Evolutionary conservation across 495 filamentous ascomycete species (phyloP), one percentile per base, ranked within the genome.

Genomic region (Penicillium cataractarum): DNA sequence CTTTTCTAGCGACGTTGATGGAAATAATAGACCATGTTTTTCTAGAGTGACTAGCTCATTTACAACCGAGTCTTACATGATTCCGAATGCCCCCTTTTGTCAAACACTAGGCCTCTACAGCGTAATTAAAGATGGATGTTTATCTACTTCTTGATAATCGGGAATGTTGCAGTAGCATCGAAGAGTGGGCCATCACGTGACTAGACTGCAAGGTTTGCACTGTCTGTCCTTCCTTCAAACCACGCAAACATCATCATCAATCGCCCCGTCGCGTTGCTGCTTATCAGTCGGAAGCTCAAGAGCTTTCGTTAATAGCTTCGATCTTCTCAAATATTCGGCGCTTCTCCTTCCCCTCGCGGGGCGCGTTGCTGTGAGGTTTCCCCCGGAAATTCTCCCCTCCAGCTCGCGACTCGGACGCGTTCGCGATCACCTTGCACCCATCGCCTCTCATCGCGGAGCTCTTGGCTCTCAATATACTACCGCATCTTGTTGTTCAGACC

Each of bases 171-270:
- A 1, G 35, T 39, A 39, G 49, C 8, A 52, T 13, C 9, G 26
- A 15, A 52, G 49, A 21, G 49, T 24, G 33, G 53, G 6, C 3
- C 12, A 19, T 27, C 63, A 65, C 54, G 48, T 65, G 62, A 50
- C 57, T 13, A 21, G 26, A 33, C 12, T 22, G 55, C 64, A 72
- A 58, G 74, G 78, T 80, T 82, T 82, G 79, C 79, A 82, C 61
- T 79, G 79, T 82, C 77, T 82, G 78, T 64, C 69, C 55, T 65
- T 70, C 61, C 68, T 80, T 79, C 79, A 82, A 82, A 82, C 79
- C 65, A 69, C 73, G 59, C 78, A 81, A 81, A 79, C 76, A 78
- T 69, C 76, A 62, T 71, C 68, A 71, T 72, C 68, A 58, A 62
- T 48, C 40, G 64, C 62, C 37, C 48, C 54, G 62, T 64, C 62